These are phyloP conservation scores for Hymenoscyphus repandus DNA, from an alignment of 2,329 filamentous ascomycete species.

Conservation along the genomic window DNA sequence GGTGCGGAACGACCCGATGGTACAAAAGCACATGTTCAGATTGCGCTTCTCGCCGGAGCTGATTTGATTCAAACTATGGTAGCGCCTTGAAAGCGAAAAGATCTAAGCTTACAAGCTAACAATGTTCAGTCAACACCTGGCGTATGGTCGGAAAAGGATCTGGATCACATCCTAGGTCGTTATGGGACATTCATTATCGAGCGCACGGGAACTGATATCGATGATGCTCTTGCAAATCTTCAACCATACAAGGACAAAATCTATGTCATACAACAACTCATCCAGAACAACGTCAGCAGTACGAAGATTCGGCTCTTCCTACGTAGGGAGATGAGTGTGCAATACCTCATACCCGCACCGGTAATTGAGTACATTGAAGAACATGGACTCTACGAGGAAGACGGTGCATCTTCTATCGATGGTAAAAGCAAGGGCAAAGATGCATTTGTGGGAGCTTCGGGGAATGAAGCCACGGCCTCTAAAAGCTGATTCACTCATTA, in stretches of 20 bases:
- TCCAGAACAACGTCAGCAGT: constrained; percentile 79
- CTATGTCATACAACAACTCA: constrained; percentile 81
- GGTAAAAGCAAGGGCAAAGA: too few species aligned
- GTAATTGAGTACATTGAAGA: constrained; percentile 72
- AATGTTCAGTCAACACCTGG: constrained; percentile 42
- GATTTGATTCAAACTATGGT: constrained; percentile 71
- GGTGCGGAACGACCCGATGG: constrained; percentile 68
- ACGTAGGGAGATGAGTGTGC: constrained; percentile 74
- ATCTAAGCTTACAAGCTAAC: neutral
- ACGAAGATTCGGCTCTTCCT: constrained; percentile 78
- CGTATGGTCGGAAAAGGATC: constrained; percentile 78
- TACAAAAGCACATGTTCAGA: constrained; percentile 56
- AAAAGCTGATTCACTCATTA: too few species aligned
- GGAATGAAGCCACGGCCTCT: neutral
- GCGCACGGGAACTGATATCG: constrained; percentile 69
- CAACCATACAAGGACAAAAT: constrained; percentile 74
- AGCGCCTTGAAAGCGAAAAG: constrained; percentile 23
- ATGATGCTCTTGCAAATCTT: constrained; percentile 4
- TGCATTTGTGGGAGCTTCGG: too few species aligned
- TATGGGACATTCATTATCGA: constrained; percentile 86
- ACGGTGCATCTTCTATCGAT: too few species aligned
- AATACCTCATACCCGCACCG: constrained; percentile 67
- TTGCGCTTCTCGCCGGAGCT: constrained; percentile 76
- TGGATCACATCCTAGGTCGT: constrained; percentile 80
- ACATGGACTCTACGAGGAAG: constrained; percentile 58